Conservation (phyloP, 2,329 filamentous ascomycete species). For the Lecanoromycetidae sp. region DNA sequence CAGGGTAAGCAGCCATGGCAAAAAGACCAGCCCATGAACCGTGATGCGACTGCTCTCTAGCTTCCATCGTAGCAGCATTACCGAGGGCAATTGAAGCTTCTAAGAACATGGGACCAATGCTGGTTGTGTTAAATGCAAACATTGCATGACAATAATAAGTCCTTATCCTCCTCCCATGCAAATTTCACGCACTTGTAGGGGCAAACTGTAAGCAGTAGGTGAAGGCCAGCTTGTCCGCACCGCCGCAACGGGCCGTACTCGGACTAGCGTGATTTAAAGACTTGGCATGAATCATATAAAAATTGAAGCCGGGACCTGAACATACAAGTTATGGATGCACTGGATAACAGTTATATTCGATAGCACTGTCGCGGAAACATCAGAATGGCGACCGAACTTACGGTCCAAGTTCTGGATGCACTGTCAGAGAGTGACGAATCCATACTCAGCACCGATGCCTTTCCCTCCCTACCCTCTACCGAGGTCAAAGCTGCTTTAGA, state of each 20-base stretch:
- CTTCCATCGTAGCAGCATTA: conserved; percentile 12
- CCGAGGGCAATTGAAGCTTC: neutral
- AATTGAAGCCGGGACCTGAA: neutral
- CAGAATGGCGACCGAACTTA: conserved; percentile 2
- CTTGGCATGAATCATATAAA: conserved; percentile 1
- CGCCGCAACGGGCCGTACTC: neutral
- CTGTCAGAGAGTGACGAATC: conserved; percentile 49
- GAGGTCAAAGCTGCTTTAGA: conserved; percentile 80
- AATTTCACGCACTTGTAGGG: no score
- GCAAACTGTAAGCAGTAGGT: neutral
- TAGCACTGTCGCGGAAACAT: neutral
- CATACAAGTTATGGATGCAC: neutral
- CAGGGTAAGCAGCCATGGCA: conserved; percentile 10
- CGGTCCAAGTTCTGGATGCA: conserved; percentile 47
- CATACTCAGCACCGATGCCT: conserved; percentile 56
- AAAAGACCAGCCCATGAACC: conserved; percentile 5
- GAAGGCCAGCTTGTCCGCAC: neutral
- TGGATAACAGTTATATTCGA: neutral
- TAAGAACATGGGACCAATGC: conserved; percentile 1
- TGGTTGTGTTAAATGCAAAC: neutral
- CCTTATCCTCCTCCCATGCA: no score
- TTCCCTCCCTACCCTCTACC: conserved; percentile 53
- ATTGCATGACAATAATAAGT: conserved; percentile 8
- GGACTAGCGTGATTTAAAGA: neutral
- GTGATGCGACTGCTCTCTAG: conserved; percentile 6